Base-by-base conservation (phyloP, 495 filamentous ascomycete species). In the Neurospora africana region DNA sequence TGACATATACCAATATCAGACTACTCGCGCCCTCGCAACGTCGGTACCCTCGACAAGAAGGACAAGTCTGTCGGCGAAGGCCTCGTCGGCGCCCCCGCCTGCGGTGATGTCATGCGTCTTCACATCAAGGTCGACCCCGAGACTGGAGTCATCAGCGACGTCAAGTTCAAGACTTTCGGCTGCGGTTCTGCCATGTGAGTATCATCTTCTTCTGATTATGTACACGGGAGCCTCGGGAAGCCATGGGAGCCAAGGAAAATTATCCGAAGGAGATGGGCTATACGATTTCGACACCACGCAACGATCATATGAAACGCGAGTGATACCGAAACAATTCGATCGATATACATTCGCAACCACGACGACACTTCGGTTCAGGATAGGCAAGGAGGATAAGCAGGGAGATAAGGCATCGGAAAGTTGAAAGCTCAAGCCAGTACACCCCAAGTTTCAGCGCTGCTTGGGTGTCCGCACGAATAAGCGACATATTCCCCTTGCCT, bases 21-120 rank as follows among this genome's bases (percentile, higher is more conserved):
- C 86, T 98, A 98, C 85, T 91, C 89, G 78, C 89, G 89, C 75
- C 95, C 95, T 53, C 91, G 95, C 65, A 98, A 98, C 82, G 95
- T 98, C 73, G 96, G 96, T 40, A 94, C 92, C 68, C 90, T 99
- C 87, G 83, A 89, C 77, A 97, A 97, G 84, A 89, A 88, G 70
- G 92, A 95, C 77, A 80, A 82, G 65, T 92, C 95, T 72, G 94
- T 99, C n/a, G 96, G 95, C 73, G 98, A 96, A 7, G 96, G 96
- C 6, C 90, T 99, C 61, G 96, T 99, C 68, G 95, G 95, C 70
- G 95, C 95, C n/a, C 94, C 94, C 68, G 92, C 91, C 5, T 89
- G 92, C 80, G 95, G 95, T 82, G 95, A 98, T 82, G 95, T 98
- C 75, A 99, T 99, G 92, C 97, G 97, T 81, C 89, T 99, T 53